Evolutionary conservation across 2,329 filamentous ascomycete genomes (phyloP).

Genomic region (Hypoxylon sp.): DNA sequence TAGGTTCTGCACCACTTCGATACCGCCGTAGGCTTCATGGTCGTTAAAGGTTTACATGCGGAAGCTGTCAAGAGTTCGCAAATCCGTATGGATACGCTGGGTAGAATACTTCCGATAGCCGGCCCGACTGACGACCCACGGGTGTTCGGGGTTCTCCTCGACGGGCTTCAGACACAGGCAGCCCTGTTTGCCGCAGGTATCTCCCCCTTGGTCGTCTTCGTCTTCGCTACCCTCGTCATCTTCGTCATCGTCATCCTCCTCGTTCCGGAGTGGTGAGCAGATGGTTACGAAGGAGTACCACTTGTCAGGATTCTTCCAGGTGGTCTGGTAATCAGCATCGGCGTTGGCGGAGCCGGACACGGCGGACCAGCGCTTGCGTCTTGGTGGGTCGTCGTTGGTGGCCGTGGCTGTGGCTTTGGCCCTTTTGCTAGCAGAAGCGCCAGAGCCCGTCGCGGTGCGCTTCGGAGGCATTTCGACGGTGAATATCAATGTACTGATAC

Average conservation of each 20-base stretch:
- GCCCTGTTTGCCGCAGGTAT: slow-evolving; percentile 34
- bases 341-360: slow-evolving; percentile 49
- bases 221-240: slow-evolving; percentile 7
- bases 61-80: slow-evolving; percentile 51
- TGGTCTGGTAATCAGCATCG: slow-evolving; percentile 42
- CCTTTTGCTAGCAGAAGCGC: slow-evolving; percentile 31
- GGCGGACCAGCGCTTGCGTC: slow-evolving; percentile 43
- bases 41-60: slow-evolving; percentile 55
- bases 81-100: slow-evolving; percentile 29
- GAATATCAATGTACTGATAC: background rate
- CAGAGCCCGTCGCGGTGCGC: slow-evolving; percentile 26
- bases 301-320: slow-evolving; percentile 38
- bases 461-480: slow-evolving; percentile 36
- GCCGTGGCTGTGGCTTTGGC: slow-evolving; percentile 26
- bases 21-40: slow-evolving; percentile 48
- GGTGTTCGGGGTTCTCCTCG: slow-evolving; percentile 45
- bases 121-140: slow-evolving; percentile 45
- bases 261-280: slow-evolving; percentile 32
- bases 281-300: slow-evolving; percentile 44
- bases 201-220: slow-evolving; percentile 10
- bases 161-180: slow-evolving; percentile 47
- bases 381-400: slow-evolving; percentile 23
- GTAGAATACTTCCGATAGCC: slow-evolving; percentile 41
- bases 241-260: slow-evolving; percentile 11
- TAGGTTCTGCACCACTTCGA: slow-evolving; percentile 55